phyloP scores from a whole-genome alignment of 805 yeast species.

The Saturnispora galanensis region DNA sequence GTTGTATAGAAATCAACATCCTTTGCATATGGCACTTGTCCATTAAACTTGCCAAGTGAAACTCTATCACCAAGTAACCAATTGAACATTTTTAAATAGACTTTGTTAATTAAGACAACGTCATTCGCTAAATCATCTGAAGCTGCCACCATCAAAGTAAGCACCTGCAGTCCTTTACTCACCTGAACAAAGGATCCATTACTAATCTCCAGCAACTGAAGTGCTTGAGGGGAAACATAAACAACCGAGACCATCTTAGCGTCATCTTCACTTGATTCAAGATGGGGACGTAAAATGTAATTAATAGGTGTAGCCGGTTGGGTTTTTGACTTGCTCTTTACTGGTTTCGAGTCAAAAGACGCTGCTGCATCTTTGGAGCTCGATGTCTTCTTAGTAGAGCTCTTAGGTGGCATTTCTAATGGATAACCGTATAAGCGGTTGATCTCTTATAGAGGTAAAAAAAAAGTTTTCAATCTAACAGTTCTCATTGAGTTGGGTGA shows the following conservation, averaged over 20 bases:
- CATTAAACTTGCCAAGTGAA: conserved; percentile 33
- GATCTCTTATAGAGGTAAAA: not conserved
- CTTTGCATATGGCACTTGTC: conserved; percentile 38
- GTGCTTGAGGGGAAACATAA: conserved; percentile 19
- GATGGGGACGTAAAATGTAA: conserved; percentile 23
- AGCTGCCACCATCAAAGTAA: conserved; percentile 9
- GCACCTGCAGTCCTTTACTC: conserved; percentile 17
- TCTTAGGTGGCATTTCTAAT: conserved; percentile 20
- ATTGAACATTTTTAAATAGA: conserved; percentile 15
- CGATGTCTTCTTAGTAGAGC: conserved; percentile 10
- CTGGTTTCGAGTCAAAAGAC: conserved; percentile 4
- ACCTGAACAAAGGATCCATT: conserved; percentile 22
- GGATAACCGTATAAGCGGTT: not conserved
- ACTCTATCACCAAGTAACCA: conserved; percentile 26
- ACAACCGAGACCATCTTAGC: conserved; percentile 14
- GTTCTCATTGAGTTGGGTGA: no score
- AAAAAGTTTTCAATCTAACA: not conserved
- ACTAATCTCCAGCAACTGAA: conserved; percentile 16
- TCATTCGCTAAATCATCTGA: conserved; percentile 22
- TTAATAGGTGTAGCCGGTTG: conserved; percentile 16
- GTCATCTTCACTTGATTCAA: not conserved
- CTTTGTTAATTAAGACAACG: conserved; percentile 20
- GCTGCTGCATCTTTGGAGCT: conserved; percentile 1
- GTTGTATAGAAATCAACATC: conserved; percentile 9
- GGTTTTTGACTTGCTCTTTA: conserved; percentile 11